Base-by-base conservation (phyloP, 2,329 filamentous ascomycete genomes). In the Verticillium dahliae region DNA sequence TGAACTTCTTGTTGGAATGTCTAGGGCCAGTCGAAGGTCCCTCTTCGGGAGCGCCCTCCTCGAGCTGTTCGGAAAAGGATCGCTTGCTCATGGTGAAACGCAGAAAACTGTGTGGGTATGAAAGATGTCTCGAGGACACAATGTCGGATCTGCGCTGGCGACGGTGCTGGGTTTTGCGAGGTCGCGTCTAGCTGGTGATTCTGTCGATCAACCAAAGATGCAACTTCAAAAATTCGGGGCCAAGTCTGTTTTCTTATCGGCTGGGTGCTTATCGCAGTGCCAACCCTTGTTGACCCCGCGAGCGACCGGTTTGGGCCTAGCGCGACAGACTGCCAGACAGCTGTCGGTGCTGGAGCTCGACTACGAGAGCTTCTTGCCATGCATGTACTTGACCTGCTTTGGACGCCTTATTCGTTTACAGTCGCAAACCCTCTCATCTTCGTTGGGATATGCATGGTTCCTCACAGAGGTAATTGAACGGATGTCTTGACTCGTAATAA, bases 1-100 rank as follows among this genome's bases (percentile, higher is more conserved):
- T 67, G 50, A 61, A 70, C 63, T 77, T 78, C 62, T 73, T 76
- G 68, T 74, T 74, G 58, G 58, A 61, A 61, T 62, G 63, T 38
- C 63, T 62, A 59, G 61, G 63, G 54, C 63, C 61, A 55, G 64
- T 54, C 37, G 63, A 65, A 55, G 66, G 64, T 4, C 64, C 57
- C 41, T 70, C 67, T 27, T 45, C 55, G 57, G 45, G 59, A 58
- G 62, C 61, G 37, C 18, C 22, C 55, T 56, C 56, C 22, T 35
- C 33, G 55, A 56, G 35, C 33, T 56, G 55, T 27, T 73, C 70
- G 11, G 69, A 67, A 35, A 50, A 50, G 6, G 45, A 50, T 50
- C 45, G 45, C 45, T 50, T 50, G 45, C 45, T 50, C 45, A 50
- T 50, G 7, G 35, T 3, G 22, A 10, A 50, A 50, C 22, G 18